A percentile compares a stretch with the other conserved stretches of the same genome.
phyloP scores from a whole-genome alignment of 164 flowering plant genomes.

The Nelumbo lutea region DNA sequence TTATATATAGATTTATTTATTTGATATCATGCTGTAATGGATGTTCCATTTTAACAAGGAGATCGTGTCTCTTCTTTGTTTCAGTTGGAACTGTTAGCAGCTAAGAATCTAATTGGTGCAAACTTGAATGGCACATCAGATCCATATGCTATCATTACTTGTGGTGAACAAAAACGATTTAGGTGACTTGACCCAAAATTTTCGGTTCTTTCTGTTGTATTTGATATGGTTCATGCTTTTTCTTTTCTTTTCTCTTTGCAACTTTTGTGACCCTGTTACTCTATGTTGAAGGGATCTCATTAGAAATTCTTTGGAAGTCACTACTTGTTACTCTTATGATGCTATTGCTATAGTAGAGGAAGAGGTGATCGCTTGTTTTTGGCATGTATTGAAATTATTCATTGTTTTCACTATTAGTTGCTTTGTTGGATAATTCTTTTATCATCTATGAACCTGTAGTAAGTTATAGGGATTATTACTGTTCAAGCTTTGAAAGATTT shows the following conservation, averaged over 20 bases:
- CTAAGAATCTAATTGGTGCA: conserved; percentile 94
- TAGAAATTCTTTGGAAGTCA: too few species aligned
- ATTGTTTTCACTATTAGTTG: too few species aligned
- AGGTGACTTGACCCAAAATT: conserved; percentile 46
- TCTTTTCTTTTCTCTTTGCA: neutral
- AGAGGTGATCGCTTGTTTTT: too few species aligned
- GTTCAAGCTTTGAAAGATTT: too few species aligned
- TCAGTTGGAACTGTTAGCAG: conserved; percentile 91
- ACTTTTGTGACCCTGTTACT: too few species aligned
- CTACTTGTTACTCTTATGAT: too few species aligned
- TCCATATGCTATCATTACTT: conserved; percentile 97
- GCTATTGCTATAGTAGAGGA: too few species aligned
- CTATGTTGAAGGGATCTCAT: too few species aligned
- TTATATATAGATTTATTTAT: neutral
- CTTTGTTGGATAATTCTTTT: too few species aligned
- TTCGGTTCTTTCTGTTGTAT: neutral
- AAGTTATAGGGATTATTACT: too few species aligned
- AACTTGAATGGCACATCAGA: conserved; percentile 98
- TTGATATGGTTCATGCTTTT: neutral
- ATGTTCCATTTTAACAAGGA: neutral
- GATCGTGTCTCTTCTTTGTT: conserved; percentile 5
- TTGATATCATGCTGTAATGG: neutral
- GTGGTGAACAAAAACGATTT: conserved; percentile 87
- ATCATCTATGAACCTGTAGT: too few species aligned
- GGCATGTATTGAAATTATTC: too few species aligned